Percentiles rank a stretch among this genome's conserved stretches.
Conservation (phyloP, 176 grass and related monocot species). For the Miscanthus lutarioriparius region DNA sequence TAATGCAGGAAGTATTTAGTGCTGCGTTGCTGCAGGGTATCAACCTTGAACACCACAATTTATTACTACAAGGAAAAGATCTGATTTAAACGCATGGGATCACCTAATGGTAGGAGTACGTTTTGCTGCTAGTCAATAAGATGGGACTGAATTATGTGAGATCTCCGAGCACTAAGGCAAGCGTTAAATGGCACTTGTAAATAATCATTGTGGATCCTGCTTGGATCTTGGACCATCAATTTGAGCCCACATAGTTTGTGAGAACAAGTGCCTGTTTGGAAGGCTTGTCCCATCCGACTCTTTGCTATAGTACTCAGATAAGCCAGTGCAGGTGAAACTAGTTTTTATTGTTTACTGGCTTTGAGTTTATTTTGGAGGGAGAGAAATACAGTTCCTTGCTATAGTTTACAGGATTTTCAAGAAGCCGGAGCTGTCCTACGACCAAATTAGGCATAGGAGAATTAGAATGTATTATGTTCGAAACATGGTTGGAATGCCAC, state of each 20-base stretch:
- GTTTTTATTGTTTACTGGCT: not conserved
- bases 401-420: no score
- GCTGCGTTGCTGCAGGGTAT: not conserved
- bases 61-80: not conserved
- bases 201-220: conserved; percentile 13
- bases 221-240: conserved; percentile 37
- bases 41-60: conserved; percentile 17
- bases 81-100: not conserved
- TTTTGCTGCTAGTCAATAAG: not conserved
- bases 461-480: no score
- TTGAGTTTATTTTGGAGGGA: not conserved
- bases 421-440: no score
- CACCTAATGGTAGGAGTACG: conserved; percentile 12
- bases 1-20: not conserved
- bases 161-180: conserved; percentile 29
- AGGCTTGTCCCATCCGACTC: not conserved
- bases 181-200: conserved; percentile 7
- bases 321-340: not conserved
- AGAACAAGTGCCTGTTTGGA: not conserved
- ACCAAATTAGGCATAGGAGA: no score
- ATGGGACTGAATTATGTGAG: conserved; percentile 36
- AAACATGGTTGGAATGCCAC: no score
- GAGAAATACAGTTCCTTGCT: no score
- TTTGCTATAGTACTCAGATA: not conserved
- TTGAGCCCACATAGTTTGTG: not conserved